Conservation (phyloP, 352 stramenopile genomes). For the Phytophthora pseudosyringae region DNA sequence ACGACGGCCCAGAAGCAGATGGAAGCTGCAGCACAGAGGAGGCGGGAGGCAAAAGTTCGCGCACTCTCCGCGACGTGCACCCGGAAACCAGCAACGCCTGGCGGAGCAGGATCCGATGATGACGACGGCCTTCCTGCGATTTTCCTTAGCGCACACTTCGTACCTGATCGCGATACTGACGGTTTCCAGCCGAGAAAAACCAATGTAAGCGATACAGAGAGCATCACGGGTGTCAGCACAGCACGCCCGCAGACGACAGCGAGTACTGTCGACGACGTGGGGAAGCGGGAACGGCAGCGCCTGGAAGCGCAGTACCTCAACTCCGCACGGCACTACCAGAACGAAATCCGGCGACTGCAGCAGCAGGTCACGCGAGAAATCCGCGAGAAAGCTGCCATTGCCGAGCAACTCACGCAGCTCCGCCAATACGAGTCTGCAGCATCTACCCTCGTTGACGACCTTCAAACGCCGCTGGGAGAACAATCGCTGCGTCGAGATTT, state of each 20-base stretch:
- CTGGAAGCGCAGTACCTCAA: conserved; percentile 41
- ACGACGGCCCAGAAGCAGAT: conserved; percentile 50
- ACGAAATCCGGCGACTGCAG: conserved; percentile 71
- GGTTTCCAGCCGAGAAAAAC: too few relatives aligned
- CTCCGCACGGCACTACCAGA: conserved; percentile 62
- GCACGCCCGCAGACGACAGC: conserved; percentile 31
- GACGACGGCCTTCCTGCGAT: conserved; percentile 6
- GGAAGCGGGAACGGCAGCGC: conserved; percentile 13
- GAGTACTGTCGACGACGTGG: neutral
- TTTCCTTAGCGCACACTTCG: neutral
- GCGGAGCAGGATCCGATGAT: neutral
- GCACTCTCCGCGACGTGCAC: conserved; percentile 51
- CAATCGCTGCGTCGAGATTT: neutral
- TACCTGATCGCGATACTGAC: too few relatives aligned
- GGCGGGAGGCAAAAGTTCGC: conserved; percentile 58
- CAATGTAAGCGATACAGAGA: conserved; percentile 44
- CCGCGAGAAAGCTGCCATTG: conserved; percentile 49
- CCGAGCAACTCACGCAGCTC: conserved; percentile 54
- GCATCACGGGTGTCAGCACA: conserved; percentile 30
- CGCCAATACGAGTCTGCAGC: conserved; percentile 11
- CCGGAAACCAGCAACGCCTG: conserved; percentile 8
- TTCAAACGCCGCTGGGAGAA: conserved; percentile 6
- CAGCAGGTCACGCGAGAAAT: conserved; percentile 63
- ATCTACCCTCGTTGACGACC: conserved; percentile 8
- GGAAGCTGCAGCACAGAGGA: conserved; percentile 42